Evolutionary conservation across 2,329 filamentous ascomycete species (phyloP).

Genomic region (Chaetomium sp.): DNA sequence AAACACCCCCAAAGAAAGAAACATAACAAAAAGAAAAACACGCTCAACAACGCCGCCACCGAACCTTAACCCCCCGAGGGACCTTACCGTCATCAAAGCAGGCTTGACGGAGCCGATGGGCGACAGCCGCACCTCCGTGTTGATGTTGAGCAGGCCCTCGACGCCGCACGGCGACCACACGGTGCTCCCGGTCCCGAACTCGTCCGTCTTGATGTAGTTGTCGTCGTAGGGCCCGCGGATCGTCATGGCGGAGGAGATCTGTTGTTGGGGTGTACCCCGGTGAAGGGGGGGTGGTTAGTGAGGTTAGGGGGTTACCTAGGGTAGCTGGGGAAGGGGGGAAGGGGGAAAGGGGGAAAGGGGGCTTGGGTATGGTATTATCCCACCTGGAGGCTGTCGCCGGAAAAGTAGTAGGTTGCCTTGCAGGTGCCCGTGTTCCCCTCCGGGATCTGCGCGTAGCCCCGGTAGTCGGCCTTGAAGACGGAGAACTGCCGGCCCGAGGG

Average conservation of each 20-base stretch:
- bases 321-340: too few relatives aligned
- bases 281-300: too few relatives aligned
- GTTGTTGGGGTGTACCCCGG: conserved; percentile 8
- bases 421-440: conserved; percentile 50
- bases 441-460: conserved; percentile 52
- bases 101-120: conserved; percentile 30
- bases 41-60: conserved; percentile 18
- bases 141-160: conserved; percentile 55
- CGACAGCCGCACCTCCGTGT: conserved; percentile 50
- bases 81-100: conserved; percentile 37
- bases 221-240: conserved; percentile 47
- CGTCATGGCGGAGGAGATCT: conserved; percentile 44
- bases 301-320: too few relatives aligned
- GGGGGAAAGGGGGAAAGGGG: too few relatives aligned
- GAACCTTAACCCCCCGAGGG: conserved; percentile 11
- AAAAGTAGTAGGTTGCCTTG: conserved; percentile 59
- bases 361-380: conserved; percentile 5
- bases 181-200: conserved; percentile 47
- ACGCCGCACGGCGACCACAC: conserved; percentile 57
- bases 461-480: conserved; percentile 54
- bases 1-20: not conserved
- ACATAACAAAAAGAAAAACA: not conserved
- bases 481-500: conserved; percentile 57
- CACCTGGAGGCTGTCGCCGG: conserved; percentile 48
- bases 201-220: conserved; percentile 50